These are phyloP conservation scores for Chlamydomonas applanata DNA, from an alignment of 139 green algal genomes.

Conservation along the genomic window DNA sequence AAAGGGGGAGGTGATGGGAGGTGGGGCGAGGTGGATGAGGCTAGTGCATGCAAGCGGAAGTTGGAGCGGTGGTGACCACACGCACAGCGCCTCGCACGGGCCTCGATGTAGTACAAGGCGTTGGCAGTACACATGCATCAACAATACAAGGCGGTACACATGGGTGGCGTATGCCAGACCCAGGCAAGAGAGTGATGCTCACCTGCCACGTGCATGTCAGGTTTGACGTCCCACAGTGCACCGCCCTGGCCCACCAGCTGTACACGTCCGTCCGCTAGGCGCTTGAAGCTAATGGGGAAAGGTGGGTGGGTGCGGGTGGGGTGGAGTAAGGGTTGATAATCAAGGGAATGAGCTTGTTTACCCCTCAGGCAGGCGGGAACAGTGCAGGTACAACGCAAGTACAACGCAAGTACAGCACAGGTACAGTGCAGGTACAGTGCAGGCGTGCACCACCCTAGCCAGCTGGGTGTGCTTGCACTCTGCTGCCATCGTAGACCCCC, in stretches of 20 bases:
- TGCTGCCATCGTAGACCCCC: too few species aligned
- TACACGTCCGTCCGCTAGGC: slow-evolving; percentile 18
- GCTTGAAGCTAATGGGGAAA: slow-evolving; percentile 18
- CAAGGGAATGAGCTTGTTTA: not conserved
- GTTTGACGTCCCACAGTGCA: slow-evolving; percentile 3
- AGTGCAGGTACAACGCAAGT: not conserved
- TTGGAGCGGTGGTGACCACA: too few species aligned
- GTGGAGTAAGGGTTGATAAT: not conserved
- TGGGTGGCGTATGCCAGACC: too few species aligned
- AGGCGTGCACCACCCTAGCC: not conserved
- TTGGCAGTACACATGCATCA: too few species aligned
- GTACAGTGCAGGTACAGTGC: too few species aligned
- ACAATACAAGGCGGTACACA: too few species aligned
- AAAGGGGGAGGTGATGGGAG: too few species aligned
- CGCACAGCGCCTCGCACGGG: too few species aligned
- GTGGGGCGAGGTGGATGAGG: too few species aligned
- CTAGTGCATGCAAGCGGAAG: too few species aligned
- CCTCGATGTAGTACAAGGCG: too few species aligned
- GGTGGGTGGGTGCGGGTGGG: not conserved
- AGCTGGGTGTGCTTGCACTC: too few species aligned
- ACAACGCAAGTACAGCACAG: not conserved
- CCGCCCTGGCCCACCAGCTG: slow-evolving; percentile 1
- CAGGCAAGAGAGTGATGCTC: not conserved
- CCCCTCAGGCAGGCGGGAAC: not conserved
- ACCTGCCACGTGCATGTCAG: slow-evolving; percentile 6